Evolutionary conservation across 495 filamentous ascomycete genomes (phyloP).

Genomic region (Chaetomium cochliodes): DNA sequence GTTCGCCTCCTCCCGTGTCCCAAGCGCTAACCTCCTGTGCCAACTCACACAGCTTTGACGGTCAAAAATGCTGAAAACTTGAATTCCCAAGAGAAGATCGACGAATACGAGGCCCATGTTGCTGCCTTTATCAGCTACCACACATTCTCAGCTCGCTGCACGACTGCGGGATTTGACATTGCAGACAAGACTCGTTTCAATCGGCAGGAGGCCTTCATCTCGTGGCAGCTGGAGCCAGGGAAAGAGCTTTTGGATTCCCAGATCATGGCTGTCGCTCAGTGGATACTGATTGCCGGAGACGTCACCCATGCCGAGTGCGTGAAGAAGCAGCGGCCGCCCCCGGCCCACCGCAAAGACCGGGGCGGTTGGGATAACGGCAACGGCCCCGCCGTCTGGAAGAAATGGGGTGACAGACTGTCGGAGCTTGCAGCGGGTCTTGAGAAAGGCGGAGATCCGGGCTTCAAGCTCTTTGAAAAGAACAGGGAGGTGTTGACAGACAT

Average conservation of each 20-base stretch:
- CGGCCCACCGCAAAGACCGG: background rate
- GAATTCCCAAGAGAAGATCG: background rate
- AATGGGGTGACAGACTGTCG: background rate
- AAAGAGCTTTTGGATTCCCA: background rate
- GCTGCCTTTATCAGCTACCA: background rate
- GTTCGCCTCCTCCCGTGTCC: background rate
- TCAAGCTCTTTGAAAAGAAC: background rate
- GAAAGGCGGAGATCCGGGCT: background rate
- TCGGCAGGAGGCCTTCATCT: background rate
- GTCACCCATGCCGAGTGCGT: background rate
- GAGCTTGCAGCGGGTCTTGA: constrained; percentile 2
- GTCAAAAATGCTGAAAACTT: background rate
- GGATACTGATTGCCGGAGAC: background rate
- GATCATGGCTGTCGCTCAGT: constrained; percentile 1
- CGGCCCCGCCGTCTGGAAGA: background rate
- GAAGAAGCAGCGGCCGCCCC: background rate
- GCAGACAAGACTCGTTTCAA: background rate
- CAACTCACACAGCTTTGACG: background rate
- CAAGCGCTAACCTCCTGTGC: background rate
- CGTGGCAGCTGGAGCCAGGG: background rate
- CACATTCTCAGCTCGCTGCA: background rate
- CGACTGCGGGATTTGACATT: background rate
- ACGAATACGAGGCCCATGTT: background rate
- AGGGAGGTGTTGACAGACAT: background rate
- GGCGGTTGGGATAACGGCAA: background rate